Base-by-base conservation (phyloP, 1,284 basidiomycete species). In the Testicularia cyperi region DNA sequence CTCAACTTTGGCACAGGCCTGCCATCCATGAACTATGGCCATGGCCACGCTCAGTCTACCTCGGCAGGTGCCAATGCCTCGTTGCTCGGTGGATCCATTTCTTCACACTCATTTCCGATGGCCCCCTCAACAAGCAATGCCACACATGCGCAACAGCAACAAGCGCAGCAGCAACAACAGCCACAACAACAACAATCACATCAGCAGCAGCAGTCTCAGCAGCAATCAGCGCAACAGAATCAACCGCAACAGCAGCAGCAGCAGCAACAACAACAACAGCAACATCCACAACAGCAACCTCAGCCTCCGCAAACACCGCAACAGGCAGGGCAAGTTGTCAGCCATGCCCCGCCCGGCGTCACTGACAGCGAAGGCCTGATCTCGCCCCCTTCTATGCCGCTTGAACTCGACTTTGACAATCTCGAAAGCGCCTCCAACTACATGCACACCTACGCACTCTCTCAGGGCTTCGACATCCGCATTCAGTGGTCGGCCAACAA, bases 401-500 rank as follows among this genome's bases (percentile, higher is more conserved):
- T 62, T 31, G 58, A 62, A 25, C 44, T 62, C 24, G 58, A 62
- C 35, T 62, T 62, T 39, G 58, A 62, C 44, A 62, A 56, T 12
- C 58, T 62, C 35, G 58, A 62, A 26, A 48, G 41, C 26, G 58
- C 58, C 19, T 56, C 52, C 38, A 62, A 56, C 44, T 62, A 62
- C 58, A 62, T 62, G 47, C 58, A 62, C 41, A 62, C 53, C 27
- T 62, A 62, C 18, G 58, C 58, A 2, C 48, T 56, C 44, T 62
- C 58, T 7, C 58, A 62, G 27, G 58, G 58, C n/a, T 62, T 62
- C 19, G 58, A 62, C 41, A 62, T 62, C 19, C 58, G 58, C 30
- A 62, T 62, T 29, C 58, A 62, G 31, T 62, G 58, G 58, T 62
- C 58, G n/a, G 52, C 58, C 48, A 62, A 62, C 48, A 56, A 62